These are phyloP conservation scores for Melaleuca quinquenervia DNA, from an alignment of 345 rosid species.

Conservation along the genomic window DNA sequence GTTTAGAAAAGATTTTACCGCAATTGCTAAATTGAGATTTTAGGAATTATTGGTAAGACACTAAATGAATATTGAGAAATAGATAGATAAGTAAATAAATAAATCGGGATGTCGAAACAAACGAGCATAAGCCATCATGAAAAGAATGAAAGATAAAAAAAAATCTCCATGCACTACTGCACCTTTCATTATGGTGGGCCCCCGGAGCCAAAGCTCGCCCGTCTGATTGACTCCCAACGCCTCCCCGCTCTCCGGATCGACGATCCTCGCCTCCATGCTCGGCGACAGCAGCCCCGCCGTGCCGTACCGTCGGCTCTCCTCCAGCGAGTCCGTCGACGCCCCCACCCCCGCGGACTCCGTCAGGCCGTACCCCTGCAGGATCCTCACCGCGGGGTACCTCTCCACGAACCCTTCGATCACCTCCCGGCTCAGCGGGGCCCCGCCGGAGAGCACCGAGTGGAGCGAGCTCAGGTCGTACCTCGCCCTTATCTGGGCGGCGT, in stretches of 20 bases:
- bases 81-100: neutral
- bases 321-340: constrained; percentile 41
- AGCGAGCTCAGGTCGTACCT: constrained; percentile 60
- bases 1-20: neutral
- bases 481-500: constrained; percentile 31
- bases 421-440: constrained; percentile 78
- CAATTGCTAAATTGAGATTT: neutral
- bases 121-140: neutral
- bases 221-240: constrained; percentile 37
- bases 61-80: neutral
- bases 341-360: constrained; percentile 74
- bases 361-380: constrained; percentile 65
- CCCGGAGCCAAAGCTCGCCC: constrained; percentile 74
- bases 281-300: constrained; percentile 59
- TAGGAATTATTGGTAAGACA: neutral
- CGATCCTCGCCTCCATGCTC: constrained; percentile 57
- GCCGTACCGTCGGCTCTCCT: constrained; percentile 70
- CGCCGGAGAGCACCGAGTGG: constrained; percentile 41
- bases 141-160: neutral
- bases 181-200: constrained; percentile 70
- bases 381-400: constrained; percentile 39
- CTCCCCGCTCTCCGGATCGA: constrained; percentile 52
- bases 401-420: constrained; percentile 51
- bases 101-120: neutral
- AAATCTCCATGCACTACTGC: neutral